Evolutionary conservation across 2,329 filamentous ascomycete species (phyloP), one percentile per base, ranked within the genome.

Genomic region (Curvularia sp.): DNA sequence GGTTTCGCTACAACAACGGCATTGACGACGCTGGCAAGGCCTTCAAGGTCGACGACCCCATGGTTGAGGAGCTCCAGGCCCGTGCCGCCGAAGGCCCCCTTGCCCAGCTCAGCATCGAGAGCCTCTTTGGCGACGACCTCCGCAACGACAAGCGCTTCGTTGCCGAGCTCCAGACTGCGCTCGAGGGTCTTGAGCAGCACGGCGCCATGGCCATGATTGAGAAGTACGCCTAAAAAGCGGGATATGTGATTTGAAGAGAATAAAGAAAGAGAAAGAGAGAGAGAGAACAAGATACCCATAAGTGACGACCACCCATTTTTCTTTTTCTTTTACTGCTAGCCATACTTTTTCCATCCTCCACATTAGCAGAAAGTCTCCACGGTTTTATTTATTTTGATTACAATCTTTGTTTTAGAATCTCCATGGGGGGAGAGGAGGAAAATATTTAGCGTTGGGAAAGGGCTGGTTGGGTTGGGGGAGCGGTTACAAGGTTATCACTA

Each of bases 1-100:
- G 69, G 69, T 72, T 72, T 67, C 64, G 68, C 51, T 72, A 72
- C 57, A 64, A 69, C 34, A 63, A 59, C 12, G 68, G 69, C 12
- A 48, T 69, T 8, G 60, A 72, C 19, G 69, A 72, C 46, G 55
- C 66, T 23, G 69, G 69, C 46, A 60, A 57, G 21, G 60, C 59
- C 32, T 72, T 67, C 58, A 61, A 60, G 52, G 58, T 72, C 28
- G 63, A 65, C 42, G 69, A 72, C 49, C 69, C 69, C 15, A 70
- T 70, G 65, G 65, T 61, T 23, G 61, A 64, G 36, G 68, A 72
- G 55, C 63, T 72, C 27, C 67, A 69, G 59, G 49, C 63, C 15
- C 55, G 66, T 25, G 69, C 69, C 5, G 61, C 61, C 5, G 57
- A 66, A 45, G 61, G 65, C 19, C 55, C 55, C 43, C 27, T 53